phyloP scores from a whole-genome alignment of 2,329 filamentous ascomycete genomes.

The Dactylellina sp. region DNA sequence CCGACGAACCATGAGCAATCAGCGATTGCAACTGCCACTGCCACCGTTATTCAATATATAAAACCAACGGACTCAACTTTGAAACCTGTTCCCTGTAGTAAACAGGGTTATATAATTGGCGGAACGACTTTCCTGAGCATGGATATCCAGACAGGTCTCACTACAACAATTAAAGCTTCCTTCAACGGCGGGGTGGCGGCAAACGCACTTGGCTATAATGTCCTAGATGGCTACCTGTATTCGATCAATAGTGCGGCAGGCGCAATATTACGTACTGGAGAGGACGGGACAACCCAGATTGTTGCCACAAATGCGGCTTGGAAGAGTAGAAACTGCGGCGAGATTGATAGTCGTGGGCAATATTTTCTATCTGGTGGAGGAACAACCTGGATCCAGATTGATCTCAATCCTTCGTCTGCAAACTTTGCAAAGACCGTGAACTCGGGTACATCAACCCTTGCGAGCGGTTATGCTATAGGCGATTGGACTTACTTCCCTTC shows the following conservation, averaged over 20 bases:
- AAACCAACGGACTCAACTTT: not conserved
- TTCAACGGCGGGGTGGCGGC: slow-evolving; percentile 25
- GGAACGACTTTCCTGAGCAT: slow-evolving; percentile 43
- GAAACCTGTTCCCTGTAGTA: slow-evolving; percentile 45
- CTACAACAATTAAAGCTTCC: slow-evolving; percentile 8
- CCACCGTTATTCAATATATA: not conserved
- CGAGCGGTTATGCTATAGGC: not conserved
- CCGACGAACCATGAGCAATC: not conserved
- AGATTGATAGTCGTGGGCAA: slow-evolving; percentile 13
- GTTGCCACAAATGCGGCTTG: not conserved
- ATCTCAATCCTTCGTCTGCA: slow-evolving; percentile 7
- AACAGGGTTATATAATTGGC: slow-evolving; percentile 57
- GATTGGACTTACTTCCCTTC: slow-evolving; percentile 10
- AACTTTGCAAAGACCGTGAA: not conserved
- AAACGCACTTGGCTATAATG: slow-evolving; percentile 57
- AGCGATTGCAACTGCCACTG: not conserved
- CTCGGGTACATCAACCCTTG: not conserved
- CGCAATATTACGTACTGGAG: slow-evolving; percentile 50
- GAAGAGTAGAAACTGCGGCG: not conserved
- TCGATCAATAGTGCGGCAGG: slow-evolving; percentile 23
- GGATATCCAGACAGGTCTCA: slow-evolving; percentile 43
- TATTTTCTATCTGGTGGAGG: not conserved
- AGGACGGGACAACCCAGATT: slow-evolving; percentile 24
- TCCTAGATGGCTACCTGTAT: slow-evolving; percentile 58
- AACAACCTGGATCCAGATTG: slow-evolving; percentile 1